Evolutionary conservation across 345 rosid genomes (phyloP), one percentile per base, ranked within the genome.

Genomic region (Geranium brycei): DNA sequence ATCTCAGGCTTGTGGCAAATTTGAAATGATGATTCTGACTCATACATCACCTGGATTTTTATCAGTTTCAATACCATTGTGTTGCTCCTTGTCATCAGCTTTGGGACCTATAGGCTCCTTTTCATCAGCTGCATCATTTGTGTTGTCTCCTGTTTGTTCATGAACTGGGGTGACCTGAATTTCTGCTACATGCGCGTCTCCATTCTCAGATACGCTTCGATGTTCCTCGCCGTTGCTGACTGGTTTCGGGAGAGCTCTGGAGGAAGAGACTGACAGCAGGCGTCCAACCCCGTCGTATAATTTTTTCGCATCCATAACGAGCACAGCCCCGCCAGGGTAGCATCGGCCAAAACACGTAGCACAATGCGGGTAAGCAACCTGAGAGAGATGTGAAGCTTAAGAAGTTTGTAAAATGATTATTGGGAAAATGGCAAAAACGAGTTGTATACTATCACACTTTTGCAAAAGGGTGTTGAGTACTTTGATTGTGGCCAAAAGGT

Each of bases 261-360:
- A 38, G 0, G 88, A 65, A 19, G 96, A 75, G 57, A 83, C 71
- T 8, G 79, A 63, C 69, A 87, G 67, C 63, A 90, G 73, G 41
- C 88, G 85, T 59, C 72, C 68, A 16, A 90, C 60, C 62, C 97
- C 91, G 1, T 86, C 87, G 57, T 79, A 85, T 51, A 78, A 68
- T 51, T 69, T 78, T 80, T 93, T 88, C 1, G 89, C 89, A 56
- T 90, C 92, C 89, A 82, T 79, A 51, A 93, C 65, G 19, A 93
- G 76, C 28, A 74, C 81, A 60, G 80, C 81, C 68, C 92, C 97
- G 16, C 95, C 92, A 0, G 87, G 88, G 75, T 88, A 90, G 77
- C 97, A 93, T 56, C 96, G 87, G 12, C 92, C 99, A 17, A 88
- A 93, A 81, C 97, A 90, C 61, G 87, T 77, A 14, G 95, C 92